phyloP scores from a whole-genome alignment of 1,284 basidiomycete genomes.

The Porogramme epimiltina region DNA sequence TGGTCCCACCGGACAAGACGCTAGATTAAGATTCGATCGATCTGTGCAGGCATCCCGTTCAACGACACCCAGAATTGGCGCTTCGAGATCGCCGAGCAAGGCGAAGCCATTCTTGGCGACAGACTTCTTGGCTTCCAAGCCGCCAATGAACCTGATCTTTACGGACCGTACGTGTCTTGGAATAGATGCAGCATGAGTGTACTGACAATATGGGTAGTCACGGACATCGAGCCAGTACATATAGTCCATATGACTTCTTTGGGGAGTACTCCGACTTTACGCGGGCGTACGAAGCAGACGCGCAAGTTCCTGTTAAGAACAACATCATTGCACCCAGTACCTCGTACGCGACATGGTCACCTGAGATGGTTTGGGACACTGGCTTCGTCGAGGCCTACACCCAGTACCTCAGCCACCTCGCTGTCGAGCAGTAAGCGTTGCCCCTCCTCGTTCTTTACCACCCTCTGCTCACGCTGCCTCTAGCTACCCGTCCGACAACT shows the following conservation, averaged over 20 bases:
- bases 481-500: conserved; percentile 52
- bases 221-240: conserved; percentile 38
- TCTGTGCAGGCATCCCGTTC: conserved; percentile 49
- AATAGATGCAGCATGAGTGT: neutral
- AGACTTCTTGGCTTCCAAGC: conserved; percentile 59
- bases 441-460: neutral
- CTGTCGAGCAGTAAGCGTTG: conserved; percentile 49
- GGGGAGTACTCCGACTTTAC: conserved; percentile 50
- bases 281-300: conserved; percentile 43
- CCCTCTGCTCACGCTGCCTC: too few relatives aligned
- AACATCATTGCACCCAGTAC: conserved; percentile 56
- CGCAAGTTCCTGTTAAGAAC: conserved; percentile 42
- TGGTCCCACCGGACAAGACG: neutral
- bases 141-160: conserved; percentile 77
- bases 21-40: neutral
- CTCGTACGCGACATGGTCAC: conserved; percentile 36
- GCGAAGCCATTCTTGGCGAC: conserved; percentile 55
- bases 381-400: conserved; percentile 45
- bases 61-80: conserved; percentile 55
- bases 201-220: conserved; percentile 23
- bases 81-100: conserved; percentile 51
- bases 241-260: conserved; percentile 47
- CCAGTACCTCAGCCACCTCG: conserved; percentile 41
- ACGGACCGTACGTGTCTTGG: conserved; percentile 26
- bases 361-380: conserved; percentile 43